Conservation (phyloP, 306 rosid species). For the Glycine soja region DNA sequence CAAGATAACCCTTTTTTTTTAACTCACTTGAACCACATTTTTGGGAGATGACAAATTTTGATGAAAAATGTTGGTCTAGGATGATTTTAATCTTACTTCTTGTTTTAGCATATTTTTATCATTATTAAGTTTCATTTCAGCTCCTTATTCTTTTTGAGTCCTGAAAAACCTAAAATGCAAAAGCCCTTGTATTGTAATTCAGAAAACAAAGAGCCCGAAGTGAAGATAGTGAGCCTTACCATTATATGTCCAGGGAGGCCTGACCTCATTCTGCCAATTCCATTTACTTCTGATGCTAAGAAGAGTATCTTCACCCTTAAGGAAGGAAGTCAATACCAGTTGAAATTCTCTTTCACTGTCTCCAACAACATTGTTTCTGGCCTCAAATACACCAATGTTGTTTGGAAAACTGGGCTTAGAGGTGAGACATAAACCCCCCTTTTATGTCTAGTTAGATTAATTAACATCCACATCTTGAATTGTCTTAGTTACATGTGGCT, state of each 20-base stretch:
- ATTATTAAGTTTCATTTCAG: slow-evolving; percentile 19
- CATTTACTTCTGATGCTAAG: slow-evolving; percentile 61
- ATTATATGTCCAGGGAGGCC: slow-evolving; percentile 67
- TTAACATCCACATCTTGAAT: not conserved
- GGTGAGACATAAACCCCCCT: slow-evolving; percentile 49
- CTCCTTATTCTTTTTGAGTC: slow-evolving; percentile 3
- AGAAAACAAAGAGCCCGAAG: slow-evolving; percentile 87
- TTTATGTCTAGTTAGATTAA: slow-evolving; percentile 36
- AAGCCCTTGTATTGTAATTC: slow-evolving; percentile 44
- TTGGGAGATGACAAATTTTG: no score
- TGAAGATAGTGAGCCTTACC: slow-evolving; percentile 75
- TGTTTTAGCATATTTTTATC: slow-evolving; percentile 17
- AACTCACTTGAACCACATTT: no score
- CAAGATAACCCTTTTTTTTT: not conserved
- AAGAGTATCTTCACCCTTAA: slow-evolving; percentile 68
- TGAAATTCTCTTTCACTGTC: slow-evolving; percentile 70
- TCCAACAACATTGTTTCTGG: slow-evolving; percentile 83
- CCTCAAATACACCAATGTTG: slow-evolving; percentile 77
- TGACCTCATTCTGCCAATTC: slow-evolving; percentile 72
- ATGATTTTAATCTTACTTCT: not conserved
- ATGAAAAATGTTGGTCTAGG: not conserved
- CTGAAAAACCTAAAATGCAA: slow-evolving; percentile 24
- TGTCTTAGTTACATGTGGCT: slow-evolving; percentile 33
- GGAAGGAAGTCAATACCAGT: slow-evolving; percentile 72
- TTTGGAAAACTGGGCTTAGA: slow-evolving; percentile 82